Evolutionary conservation across 169 alveolate species (phyloP).

Genomic region (Plasmodium gaboni): DNA sequence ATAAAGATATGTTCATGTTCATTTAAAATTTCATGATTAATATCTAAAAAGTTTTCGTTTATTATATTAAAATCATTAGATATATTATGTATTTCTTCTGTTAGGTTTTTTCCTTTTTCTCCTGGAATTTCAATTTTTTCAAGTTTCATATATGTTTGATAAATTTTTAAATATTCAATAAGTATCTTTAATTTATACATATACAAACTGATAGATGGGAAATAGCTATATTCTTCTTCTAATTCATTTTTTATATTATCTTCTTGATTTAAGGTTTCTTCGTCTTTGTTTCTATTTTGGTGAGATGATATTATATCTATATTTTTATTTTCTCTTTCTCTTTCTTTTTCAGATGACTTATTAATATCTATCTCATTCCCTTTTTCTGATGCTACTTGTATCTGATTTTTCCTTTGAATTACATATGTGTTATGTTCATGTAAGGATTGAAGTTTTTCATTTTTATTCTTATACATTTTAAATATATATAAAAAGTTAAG

Average conservation of each 20-base stretch:
- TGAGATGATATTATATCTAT: too few relatives aligned
- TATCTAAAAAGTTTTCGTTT: slow-evolving; percentile 64
- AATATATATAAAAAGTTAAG: slow-evolving; percentile 48
- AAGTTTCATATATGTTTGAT: slow-evolving; percentile 66
- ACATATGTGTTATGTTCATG: neutral
- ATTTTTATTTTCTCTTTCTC: neutral
- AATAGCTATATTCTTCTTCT: slow-evolving; percentile 60
- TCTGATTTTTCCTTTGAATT: neutral
- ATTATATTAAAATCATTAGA: slow-evolving; percentile 28
- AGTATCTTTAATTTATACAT: slow-evolving; percentile 43
- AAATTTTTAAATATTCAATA: slow-evolving; percentile 52
- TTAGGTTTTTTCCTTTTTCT: slow-evolving; percentile 60
- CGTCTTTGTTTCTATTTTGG: too few relatives aligned
- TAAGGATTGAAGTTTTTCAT: slow-evolving; percentile 20
- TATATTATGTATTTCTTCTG: slow-evolving; percentile 58
- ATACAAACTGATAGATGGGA: slow-evolving; percentile 48
- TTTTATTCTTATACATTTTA: slow-evolving; percentile 32
- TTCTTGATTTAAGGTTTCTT: too few relatives aligned
- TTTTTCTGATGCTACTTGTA: neutral
- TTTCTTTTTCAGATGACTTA: neutral
- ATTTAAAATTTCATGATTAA: slow-evolving; percentile 78
- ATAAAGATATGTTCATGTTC: slow-evolving; percentile 77
- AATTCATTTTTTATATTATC: slow-evolving; percentile 6
- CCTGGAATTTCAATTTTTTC: slow-evolving; percentile 76
- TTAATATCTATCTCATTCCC: neutral